These are phyloP conservation scores for Solanum peruvianum DNA, from an alignment of 257 asterid genomes.

Conservation along the genomic window DNA sequence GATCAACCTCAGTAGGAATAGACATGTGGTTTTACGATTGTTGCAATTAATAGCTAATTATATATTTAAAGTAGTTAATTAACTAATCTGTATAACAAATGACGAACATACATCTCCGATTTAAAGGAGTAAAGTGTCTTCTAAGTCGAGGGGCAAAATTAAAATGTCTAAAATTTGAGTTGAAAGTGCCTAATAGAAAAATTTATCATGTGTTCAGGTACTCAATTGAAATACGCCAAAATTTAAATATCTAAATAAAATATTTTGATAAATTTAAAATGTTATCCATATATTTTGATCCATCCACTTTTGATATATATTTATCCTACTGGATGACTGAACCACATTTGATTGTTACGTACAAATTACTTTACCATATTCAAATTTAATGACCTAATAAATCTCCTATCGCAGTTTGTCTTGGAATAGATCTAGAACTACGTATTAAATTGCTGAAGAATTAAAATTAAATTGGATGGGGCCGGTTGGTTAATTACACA, in stretches of 20 bases:
- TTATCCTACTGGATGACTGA: neutral
- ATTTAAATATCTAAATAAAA: neutral
- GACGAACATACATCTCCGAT: neutral
- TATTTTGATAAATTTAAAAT: neutral
- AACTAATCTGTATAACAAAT: neutral
- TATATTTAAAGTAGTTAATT: neutral
- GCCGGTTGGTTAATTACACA: neutral
- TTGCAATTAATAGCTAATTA: neutral
- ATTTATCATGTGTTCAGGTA: neutral
- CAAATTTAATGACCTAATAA: neutral
- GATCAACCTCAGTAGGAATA: neutral
- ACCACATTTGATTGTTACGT: neutral
- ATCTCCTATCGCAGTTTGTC: neutral
- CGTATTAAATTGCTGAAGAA: neutral
- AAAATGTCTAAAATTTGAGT: neutral
- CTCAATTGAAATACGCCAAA: neutral
- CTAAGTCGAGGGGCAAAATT: neutral
- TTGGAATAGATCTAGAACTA: neutral
- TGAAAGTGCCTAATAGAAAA: neutral
- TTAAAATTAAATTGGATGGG: neutral
- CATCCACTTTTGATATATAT: neutral
- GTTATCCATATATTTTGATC: neutral
- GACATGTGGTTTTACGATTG: neutral
- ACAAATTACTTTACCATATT: neutral
- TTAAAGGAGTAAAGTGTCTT: neutral